Evolutionary conservation across 805 yeast genomes (phyloP).

Genomic region (Kodamaea neixiangensis): DNA sequence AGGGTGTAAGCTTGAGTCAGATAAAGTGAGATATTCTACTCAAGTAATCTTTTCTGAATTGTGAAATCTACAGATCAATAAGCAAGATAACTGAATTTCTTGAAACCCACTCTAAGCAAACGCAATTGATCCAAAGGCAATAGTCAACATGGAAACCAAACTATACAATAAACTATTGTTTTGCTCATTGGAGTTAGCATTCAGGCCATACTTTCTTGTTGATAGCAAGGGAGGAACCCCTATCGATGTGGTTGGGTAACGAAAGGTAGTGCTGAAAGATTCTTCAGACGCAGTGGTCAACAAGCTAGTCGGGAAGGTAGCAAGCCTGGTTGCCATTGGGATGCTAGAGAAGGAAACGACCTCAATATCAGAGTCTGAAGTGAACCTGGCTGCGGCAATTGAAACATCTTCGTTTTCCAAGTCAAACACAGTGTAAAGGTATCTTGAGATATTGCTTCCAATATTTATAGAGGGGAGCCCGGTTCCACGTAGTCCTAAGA

Average conservation of each 20-base stretch:
- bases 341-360: constrained; percentile 44
- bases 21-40: background rate
- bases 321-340: constrained; percentile 53
- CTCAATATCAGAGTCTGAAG: constrained; percentile 44
- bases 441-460: constrained; percentile 67
- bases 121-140: background rate
- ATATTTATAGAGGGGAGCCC: too few species aligned
- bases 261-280: background rate
- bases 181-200: background rate
- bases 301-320: constrained; percentile 42
- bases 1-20: too few species aligned
- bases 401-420: constrained; percentile 58
- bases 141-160: background rate
- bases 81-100: too few species aligned
- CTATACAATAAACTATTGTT: background rate
- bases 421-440: constrained; percentile 66
- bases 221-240: too few species aligned
- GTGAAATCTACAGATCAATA: too few species aligned
- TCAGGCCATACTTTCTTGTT: background rate
- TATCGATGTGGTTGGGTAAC: background rate
- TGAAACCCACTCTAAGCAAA: background rate
- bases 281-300: background rate
- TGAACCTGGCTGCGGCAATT: constrained; percentile 34
- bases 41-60: too few species aligned
- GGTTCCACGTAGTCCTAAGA: constrained; percentile 21